Base-by-base conservation (phyloP, 2,329 filamentous ascomycete species). In the Conoideocrella luteorostrata region DNA sequence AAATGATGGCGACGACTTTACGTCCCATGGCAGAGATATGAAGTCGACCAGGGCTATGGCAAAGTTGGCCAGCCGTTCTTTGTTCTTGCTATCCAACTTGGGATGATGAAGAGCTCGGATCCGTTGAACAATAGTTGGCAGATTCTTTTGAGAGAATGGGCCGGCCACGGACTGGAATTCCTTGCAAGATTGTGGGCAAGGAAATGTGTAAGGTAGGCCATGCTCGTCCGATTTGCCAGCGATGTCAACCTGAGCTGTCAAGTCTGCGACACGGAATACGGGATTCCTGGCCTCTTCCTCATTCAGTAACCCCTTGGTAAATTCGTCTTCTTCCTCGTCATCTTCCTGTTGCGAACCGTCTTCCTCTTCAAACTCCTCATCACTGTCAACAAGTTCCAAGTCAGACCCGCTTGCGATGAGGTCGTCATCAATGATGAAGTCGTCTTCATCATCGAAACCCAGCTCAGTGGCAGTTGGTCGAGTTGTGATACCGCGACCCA, bases 71-170 rank as follows among this genome's bases (percentile, higher is more conserved):
- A 97, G 78, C 57, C 87, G 89, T 50, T 79, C 76, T 67, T 95
- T 96, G 68, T 98, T 96, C 47, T 84, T 81, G 51, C 78, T 79
- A 49, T 85, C 80, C 24, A 98, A 76, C 52, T 91, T 90, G 7
- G 91, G 86, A 59, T 97, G 89, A 60, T 97, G 86, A n/a, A 95
- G 70, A 11, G 90, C 86, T 64, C 93, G 82, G 55, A 98, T 93
- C 48, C 91, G 80, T 63, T 95, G 90, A 20, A 98, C 74, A 32
- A 94, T 83, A 0, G 78, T 85, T 1, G 89, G 84, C 2, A 91
- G 66, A 55, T 88, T 82, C 10, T 80, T 68, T 13, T 75, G 58
- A 1, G 82, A 67, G 30, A 90, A 74, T 32, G 72, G 68, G 40
- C 78, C 71, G 37, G 84, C 75, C 3, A 86, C 72, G 17, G 76